Percentiles rank a stretch among this genome's conserved stretches.
Evolutionary conservation across 2,329 filamentous ascomycete species (phyloP).

Genomic region (Blastomyces gilchristii): DNA sequence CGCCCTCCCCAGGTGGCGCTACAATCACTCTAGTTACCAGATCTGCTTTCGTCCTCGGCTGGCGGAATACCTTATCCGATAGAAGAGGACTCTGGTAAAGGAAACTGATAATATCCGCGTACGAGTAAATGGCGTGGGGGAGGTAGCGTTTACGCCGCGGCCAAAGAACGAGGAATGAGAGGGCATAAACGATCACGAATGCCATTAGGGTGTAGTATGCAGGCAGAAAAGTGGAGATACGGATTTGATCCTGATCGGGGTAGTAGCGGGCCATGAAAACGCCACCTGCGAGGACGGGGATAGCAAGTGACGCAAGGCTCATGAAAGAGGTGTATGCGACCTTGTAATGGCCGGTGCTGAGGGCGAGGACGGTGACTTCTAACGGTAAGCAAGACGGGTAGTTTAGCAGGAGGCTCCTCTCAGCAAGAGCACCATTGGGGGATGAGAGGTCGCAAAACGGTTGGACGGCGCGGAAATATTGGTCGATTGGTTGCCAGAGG

Average conservation of each 20-base stretch:
- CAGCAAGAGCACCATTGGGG: constrained; percentile 43
- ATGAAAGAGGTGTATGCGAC: constrained; percentile 48
- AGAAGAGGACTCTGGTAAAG: constrained; percentile 62
- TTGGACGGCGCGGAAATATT: constrained; percentile 49
- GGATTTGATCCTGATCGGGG: constrained; percentile 33
- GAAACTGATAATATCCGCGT: constrained; percentile 70
- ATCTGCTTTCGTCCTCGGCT: constrained; percentile 55
- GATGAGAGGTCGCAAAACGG: constrained; percentile 48
- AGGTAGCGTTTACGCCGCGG: constrained; percentile 54
- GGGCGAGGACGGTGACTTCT: constrained; percentile 43
- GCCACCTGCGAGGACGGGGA: constrained; percentile 51
- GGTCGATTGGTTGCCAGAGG: constrained; percentile 49
- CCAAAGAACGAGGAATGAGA: constrained; percentile 52
- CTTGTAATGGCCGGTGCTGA: constrained; percentile 47
- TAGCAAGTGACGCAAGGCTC: constrained; percentile 41
- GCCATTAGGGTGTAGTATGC: constrained; percentile 64
- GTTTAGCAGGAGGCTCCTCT: constrained; percentile 46
- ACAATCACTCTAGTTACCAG: constrained; percentile 58
- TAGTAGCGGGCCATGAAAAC: constrained; percentile 55
- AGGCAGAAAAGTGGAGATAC: constrained; percentile 62
- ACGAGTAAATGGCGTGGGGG: constrained; percentile 60
- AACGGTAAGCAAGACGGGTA: constrained; percentile 47
- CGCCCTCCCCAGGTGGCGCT: constrained; percentile 33
- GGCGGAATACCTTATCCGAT: constrained; percentile 61
- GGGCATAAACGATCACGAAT: constrained; percentile 59